phyloP scores from a whole-genome alignment of 2,329 filamentous ascomycete species.

The Gaeumannomyces tritici region DNA sequence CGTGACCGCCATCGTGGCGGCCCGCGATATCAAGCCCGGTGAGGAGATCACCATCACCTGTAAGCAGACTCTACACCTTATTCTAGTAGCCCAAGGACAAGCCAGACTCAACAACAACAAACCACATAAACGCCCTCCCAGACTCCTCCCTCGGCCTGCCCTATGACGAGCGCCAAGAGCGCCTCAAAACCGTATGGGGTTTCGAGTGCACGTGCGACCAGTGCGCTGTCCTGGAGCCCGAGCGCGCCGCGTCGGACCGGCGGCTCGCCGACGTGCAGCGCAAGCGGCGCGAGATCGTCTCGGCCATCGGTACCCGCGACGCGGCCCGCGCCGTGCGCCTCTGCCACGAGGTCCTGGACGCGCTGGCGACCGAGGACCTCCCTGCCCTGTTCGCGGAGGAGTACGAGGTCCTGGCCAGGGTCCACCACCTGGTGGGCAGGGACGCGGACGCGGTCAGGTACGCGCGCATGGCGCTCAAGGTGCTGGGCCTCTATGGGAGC shows the following conservation, averaged over 20 bases:
- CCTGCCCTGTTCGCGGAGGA: too few relatives aligned
- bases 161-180: slow-evolving; percentile 15
- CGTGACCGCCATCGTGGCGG: slow-evolving; percentile 12
- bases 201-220: slow-evolving; percentile 28
- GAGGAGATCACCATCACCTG: slow-evolving; percentile 18
- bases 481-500: too few relatives aligned
- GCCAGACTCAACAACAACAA: background rate
- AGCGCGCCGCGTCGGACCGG: slow-evolving; percentile 23
- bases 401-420: too few relatives aligned
- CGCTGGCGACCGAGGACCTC: slow-evolving; percentile 19
- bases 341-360: slow-evolving; percentile 16
- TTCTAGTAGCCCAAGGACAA: too few relatives aligned
- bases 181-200: slow-evolving; percentile 18
- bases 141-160: too few relatives aligned
- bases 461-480: too few relatives aligned
- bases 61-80: slow-evolving; percentile 5
- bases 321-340: slow-evolving; percentile 17
- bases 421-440: too few relatives aligned
- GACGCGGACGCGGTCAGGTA: too few relatives aligned
- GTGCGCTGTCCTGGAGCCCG: slow-evolving; percentile 40
- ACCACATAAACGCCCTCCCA: slow-evolving; percentile 9
- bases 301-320: slow-evolving; percentile 16
- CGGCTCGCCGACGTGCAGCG: slow-evolving; percentile 17
- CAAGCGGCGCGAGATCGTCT: slow-evolving; percentile 15
- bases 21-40: slow-evolving; percentile 12